Evolutionary conservation across 352 stramenopile species (phyloP).

Genomic region (Pythium sukuiense): DNA sequence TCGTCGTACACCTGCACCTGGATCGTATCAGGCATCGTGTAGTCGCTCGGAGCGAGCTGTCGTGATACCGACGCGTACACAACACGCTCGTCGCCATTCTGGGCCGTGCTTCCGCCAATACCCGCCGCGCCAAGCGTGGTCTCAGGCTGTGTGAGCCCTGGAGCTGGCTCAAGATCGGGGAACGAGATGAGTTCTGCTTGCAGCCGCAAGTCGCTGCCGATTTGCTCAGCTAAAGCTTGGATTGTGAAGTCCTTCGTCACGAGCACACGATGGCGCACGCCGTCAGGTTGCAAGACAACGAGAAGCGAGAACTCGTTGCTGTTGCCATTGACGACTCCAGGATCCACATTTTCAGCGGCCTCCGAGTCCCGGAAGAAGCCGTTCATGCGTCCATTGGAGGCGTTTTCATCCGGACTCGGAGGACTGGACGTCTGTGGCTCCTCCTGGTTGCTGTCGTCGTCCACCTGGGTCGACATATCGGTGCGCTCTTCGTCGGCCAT

Average conservation of each 20-base stretch:
- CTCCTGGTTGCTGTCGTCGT: conserved; percentile 9
- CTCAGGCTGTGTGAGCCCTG: conserved; percentile 34
- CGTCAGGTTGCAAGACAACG: conserved; percentile 73
- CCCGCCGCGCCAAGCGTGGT: conserved; percentile 41
- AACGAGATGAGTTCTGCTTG: conserved; percentile 58
- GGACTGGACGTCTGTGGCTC: not conserved
- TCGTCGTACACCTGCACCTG: conserved; percentile 77
- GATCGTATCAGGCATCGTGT: conserved; percentile 84
- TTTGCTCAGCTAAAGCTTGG: conserved; percentile 45
- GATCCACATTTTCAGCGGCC: conserved; percentile 11
- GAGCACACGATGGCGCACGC: conserved; percentile 66
- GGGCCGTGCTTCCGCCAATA: conserved; percentile 23
- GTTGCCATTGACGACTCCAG: conserved; percentile 1
- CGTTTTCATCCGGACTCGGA: not conserved
- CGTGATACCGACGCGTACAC: conserved; percentile 54
- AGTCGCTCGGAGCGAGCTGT: conserved; percentile 49
- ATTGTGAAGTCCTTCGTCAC: conserved; percentile 55
- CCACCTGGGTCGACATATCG: conserved; percentile 9
- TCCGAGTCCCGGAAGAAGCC: conserved; percentile 15
- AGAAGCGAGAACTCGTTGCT: conserved; percentile 53
- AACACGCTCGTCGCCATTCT: conserved; percentile 34
- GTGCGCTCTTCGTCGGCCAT: conserved; percentile 12
- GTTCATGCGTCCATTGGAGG: conserved; percentile 8
- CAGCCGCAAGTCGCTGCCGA: conserved; percentile 66
- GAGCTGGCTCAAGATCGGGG: conserved; percentile 45